phyloP scores from a whole-genome alignment of 305 asterid species.

The Fraxinus sp. region DNA sequence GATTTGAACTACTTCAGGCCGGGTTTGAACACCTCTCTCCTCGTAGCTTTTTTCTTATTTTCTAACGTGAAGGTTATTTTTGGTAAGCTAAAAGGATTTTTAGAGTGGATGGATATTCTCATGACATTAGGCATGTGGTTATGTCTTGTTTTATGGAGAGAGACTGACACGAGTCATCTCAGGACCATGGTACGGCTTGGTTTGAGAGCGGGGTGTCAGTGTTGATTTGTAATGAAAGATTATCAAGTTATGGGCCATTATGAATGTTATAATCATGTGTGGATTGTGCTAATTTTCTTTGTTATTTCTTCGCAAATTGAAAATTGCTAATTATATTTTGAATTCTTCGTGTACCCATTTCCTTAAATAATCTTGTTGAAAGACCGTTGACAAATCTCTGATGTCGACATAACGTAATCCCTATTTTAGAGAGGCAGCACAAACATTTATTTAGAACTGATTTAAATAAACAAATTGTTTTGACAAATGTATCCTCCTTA shows the following conservation, averaged over 20 bases:
- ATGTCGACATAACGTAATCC: neutral
- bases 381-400: neutral
- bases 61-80: neutral
- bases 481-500: neutral
- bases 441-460: neutral
- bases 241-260: neutral
- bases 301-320: neutral
- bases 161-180: neutral
- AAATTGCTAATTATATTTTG: neutral
- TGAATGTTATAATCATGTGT: neutral
- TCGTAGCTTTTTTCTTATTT: neutral
- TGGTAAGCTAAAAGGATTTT: neutral
- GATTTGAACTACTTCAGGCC: neutral
- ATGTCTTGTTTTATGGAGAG: neutral
- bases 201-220: neutral
- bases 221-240: neutral
- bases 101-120: neutral
- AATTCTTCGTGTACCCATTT: neutral
- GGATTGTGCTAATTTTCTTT: neutral
- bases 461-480: neutral
- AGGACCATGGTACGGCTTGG: neutral
- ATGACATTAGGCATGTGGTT: neutral
- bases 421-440: neutral
- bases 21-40: neutral
- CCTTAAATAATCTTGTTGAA: neutral